Evolutionary conservation across 202 grass and related monocot species (phyloP), one percentile per base, ranked within the genome.

Genomic region (Setaria italica): DNA sequence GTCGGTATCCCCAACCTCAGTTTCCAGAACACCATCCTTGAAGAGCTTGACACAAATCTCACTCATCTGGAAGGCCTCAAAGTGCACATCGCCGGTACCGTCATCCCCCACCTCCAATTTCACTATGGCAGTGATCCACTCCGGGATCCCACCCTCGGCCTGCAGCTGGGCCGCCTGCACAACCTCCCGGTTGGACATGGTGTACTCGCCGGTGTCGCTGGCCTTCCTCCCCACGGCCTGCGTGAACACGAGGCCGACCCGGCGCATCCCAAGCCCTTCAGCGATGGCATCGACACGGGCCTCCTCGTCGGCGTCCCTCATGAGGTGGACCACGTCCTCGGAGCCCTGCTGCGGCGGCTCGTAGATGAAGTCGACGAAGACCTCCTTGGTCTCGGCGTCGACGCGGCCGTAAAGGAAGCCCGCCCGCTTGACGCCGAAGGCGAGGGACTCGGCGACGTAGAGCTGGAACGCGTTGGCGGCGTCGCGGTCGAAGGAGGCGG

Each of bases 21-120:
- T 93, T 45, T 92, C 80, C 20, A 98, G 83, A 67, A 95, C 81
- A 9, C 88, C 89, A 17, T 94, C 93, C 84, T 88, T 95, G 71
- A 89, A 93, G 46, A 98, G 88, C 86, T 91, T 95, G 25, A 93
- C 80, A 80, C 95, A 98, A 58, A 81, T 89, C 72, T 98, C 95
- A n/a, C 95, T 98, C 95, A 98, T 92, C 89, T 95, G 95, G 86
- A 98, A 98, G 8, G 95, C 95, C 88, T 95, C 95, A 6, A 98
- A 94, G 74, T 98, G 95, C 74, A 98, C 95, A 19, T 98, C 93
- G 0, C 82, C 84, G 9, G 90, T 79, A 29, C 90, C 95, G 6
- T 97, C 92, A 4, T 90, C 93, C 15, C 82, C 89, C 1, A 95
- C 91, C 81, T 98, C 86, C 9, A 95, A 87, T 88, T 98, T 98